Percentiles rank a stretch among this genome's conserved stretches.
Conservation (phyloP, 768 basidiomycete species). For the Mycena latifolia region DNA sequence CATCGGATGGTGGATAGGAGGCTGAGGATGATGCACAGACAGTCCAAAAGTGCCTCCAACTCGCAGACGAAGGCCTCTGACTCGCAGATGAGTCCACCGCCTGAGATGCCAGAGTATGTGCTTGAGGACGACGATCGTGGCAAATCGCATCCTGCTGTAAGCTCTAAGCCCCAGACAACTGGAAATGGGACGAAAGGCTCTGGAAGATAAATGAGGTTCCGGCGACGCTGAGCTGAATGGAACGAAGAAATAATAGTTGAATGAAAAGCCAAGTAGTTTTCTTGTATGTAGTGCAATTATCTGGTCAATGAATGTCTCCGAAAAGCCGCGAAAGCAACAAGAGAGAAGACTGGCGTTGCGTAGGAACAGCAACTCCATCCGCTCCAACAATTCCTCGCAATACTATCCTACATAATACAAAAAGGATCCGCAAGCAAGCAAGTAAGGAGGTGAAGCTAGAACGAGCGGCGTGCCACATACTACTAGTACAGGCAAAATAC, state of each 20-base stretch:
- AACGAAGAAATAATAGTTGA: too few relatives aligned
- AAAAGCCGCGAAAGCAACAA: too few relatives aligned
- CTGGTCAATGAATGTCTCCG: too few relatives aligned
- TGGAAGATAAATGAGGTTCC: background rate
- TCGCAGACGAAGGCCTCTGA: background rate
- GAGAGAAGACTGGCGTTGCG: too few relatives aligned
- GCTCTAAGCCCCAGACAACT: background rate
- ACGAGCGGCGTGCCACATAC: slow-evolving; percentile 1
- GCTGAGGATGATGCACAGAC: background rate
- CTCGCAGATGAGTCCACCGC: background rate
- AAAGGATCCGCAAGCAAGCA: background rate
- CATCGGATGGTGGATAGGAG: background rate
- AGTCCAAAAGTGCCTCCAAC: background rate
- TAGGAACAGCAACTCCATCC: too few relatives aligned
- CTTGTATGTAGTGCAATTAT: too few relatives aligned
- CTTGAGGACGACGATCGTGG: background rate
- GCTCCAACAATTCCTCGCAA: too few relatives aligned
- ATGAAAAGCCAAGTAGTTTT: too few relatives aligned
- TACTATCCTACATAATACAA: slow-evolving; percentile 5
- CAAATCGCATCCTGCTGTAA: background rate
- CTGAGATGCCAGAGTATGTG: background rate
- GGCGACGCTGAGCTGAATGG: too few relatives aligned
- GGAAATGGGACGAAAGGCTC: background rate
- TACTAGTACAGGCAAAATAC: slow-evolving; percentile 12
- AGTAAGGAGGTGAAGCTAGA: background rate